Evolutionary conservation across 106 monocot genomes (phyloP).

Genomic region (Xerophyta viscosa): DNA sequence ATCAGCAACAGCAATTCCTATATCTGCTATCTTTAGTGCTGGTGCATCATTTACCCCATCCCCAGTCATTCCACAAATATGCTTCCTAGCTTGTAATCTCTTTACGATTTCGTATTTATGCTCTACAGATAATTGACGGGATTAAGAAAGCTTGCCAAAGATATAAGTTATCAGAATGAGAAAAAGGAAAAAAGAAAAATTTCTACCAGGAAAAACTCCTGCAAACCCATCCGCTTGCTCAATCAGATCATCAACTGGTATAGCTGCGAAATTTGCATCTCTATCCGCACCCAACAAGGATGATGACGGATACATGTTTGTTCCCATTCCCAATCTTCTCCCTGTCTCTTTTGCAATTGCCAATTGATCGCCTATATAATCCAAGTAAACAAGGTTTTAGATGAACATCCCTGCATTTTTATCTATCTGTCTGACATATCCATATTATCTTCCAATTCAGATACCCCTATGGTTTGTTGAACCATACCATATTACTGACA

Average conservation of each 20-base stretch:
- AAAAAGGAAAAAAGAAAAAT: background rate
- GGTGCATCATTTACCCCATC: constrained; percentile 35
- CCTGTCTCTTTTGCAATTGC: constrained; percentile 27
- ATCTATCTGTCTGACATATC: no score
- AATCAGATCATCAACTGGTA: constrained; percentile 21
- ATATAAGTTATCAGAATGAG: background rate
- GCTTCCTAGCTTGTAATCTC: constrained; percentile 20
- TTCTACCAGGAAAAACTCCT: constrained; percentile 19
- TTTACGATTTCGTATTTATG: constrained; percentile 26
- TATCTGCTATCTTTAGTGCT: constrained; percentile 24
- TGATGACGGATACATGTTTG: constrained; percentile 29
- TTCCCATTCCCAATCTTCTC: no score
- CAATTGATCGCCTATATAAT: constrained; percentile 28
- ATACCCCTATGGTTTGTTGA: no score
- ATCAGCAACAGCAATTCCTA: constrained; percentile 30
- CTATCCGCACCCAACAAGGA: constrained; percentile 17
- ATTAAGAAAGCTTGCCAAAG: background rate
- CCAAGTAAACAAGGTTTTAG: no score
- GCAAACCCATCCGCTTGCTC: constrained; percentile 24
- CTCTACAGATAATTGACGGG: constrained; percentile 5
- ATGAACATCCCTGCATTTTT: no score
- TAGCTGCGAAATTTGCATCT: constrained; percentile 9
- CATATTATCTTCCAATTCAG: no score
- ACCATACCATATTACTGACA: no score
- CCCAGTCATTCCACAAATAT: constrained; percentile 31